phyloP scores from a whole-genome alignment of 108 stramenopile species.

The Pseudonitzschia delicatissima region DNA sequence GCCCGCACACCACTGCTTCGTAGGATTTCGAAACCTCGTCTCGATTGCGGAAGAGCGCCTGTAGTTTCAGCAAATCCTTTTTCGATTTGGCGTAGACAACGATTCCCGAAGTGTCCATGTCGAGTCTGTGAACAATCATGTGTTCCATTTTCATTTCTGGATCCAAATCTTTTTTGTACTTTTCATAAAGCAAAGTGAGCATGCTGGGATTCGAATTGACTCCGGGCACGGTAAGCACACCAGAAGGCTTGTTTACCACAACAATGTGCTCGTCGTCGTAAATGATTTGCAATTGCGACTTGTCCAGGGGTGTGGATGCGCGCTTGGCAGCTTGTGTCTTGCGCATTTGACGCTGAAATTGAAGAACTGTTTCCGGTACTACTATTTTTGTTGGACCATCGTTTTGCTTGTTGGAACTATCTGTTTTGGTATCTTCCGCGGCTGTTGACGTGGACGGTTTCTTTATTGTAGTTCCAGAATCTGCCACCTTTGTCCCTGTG shows the following conservation, averaged over 20 bases:
- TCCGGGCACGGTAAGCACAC: constrained; percentile 76
- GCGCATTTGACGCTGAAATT: constrained; percentile 72
- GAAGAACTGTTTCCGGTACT: constrained; percentile 73
- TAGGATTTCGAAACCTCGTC: constrained; percentile 54
- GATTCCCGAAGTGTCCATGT: constrained; percentile 84
- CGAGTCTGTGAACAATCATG: constrained; percentile 83
- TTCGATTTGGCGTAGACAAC: constrained; percentile 61
- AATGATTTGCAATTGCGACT: constrained; percentile 41
- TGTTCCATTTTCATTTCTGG: constrained; percentile 30
- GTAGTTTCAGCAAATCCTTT: constrained; percentile 42
- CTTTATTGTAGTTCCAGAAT: no score
- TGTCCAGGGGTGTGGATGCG: constrained; percentile 32
- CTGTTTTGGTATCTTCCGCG: no score
- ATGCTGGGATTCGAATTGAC: constrained; percentile 51
- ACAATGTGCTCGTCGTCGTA: constrained; percentile 66
- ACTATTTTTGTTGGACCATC: constrained; percentile 6
- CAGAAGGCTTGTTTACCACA: constrained; percentile 76
- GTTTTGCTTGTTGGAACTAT: no score
- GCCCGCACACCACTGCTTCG: constrained; percentile 74
- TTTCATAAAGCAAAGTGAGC: constrained; percentile 53
- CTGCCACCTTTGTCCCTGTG: no score
- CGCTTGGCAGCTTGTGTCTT: constrained; percentile 53
- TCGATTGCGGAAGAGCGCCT: constrained; percentile 64
- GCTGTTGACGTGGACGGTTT: no score
- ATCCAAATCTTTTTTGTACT: constrained; percentile 10